phyloP scores from a whole-genome alignment of 163 green algal genomes.

The Scenedesmus sp. region DNA sequence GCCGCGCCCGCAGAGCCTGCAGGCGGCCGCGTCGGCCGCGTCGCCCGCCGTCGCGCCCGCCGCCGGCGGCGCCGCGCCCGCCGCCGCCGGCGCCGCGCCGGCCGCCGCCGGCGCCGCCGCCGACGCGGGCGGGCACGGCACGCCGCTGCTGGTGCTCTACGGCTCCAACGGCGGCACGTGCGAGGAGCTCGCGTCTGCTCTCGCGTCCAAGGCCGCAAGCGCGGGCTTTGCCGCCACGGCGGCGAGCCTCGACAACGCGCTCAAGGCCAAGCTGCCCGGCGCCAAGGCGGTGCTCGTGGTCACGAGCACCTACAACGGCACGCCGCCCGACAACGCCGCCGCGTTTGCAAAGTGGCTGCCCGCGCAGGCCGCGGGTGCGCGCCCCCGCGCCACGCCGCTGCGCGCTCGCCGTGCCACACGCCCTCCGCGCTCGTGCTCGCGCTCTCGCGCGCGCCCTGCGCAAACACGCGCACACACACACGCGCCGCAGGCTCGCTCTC shows the following conservation, averaged over 20 bases:
- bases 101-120: slow-evolving; percentile 1
- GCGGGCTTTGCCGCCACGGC: slow-evolving; percentile 19
- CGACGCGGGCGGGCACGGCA: background rate
- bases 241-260: slow-evolving; percentile 13
- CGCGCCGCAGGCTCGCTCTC: background rate
- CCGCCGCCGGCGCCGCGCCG: background rate
- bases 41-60: no score
- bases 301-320: slow-evolving; percentile 52
- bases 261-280: background rate
- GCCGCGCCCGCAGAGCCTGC: no score
- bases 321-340: slow-evolving; percentile 51
- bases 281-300: slow-evolving; percentile 28
- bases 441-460: background rate
- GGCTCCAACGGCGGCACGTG: slow-evolving; percentile 44
- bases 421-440: no score
- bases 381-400: no score
- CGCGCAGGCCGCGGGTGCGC: slow-evolving; percentile 1
- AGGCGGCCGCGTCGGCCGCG: no score
- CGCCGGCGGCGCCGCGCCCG: background rate
- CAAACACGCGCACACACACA: no score
- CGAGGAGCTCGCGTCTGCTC: slow-evolving; percentile 16
- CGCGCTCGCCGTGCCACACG: no score
- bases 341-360: slow-evolving; percentile 43
- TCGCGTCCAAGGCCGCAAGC: slow-evolving; percentile 5
- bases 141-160: slow-evolving; percentile 44